A percentile compares a stretch with the other conserved stretches of the same genome.
These are phyloP conservation scores for Penicillium frequentans DNA, from an alignment of 2,329 filamentous ascomycete species.

Conservation along the genomic window DNA sequence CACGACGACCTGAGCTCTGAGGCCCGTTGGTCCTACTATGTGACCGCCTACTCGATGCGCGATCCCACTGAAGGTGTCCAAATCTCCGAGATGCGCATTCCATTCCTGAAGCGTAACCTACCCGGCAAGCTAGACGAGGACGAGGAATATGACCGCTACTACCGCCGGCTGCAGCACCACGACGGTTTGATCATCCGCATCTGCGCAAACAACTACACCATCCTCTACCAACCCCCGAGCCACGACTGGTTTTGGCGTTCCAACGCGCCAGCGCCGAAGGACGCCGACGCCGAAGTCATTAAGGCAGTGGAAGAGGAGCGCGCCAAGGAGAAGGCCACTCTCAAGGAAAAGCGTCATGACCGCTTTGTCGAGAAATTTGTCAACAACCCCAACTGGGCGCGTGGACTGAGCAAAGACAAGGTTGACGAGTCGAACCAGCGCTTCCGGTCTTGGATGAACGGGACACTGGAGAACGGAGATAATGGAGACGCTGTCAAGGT, in stretches of 20 bases:
- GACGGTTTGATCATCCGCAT: slow-evolving; percentile 72
- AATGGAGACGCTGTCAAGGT: slow-evolving; percentile 1
- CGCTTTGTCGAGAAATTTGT: slow-evolving; percentile 54
- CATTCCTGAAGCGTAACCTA: slow-evolving; percentile 70
- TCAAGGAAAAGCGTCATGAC: slow-evolving; percentile 46
- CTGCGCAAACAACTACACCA: slow-evolving; percentile 75
- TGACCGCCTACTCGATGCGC: slow-evolving; percentile 84
- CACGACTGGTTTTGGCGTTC: slow-evolving; percentile 68
- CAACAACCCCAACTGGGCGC: slow-evolving; percentile 54
- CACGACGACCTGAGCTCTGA: slow-evolving; percentile 65
- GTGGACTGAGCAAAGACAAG: slow-evolving; percentile 50
- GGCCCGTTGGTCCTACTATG: slow-evolving; percentile 87
- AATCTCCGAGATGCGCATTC: slow-evolving; percentile 64
- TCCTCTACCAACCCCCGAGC: slow-evolving; percentile 71
- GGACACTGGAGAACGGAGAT: slow-evolving; percentile 23
- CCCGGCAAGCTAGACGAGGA: slow-evolving; percentile 62
- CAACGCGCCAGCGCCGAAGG: slow-evolving; percentile 21
- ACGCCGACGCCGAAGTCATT: slow-evolving; percentile 17
- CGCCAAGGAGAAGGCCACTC: slow-evolving; percentile 34
- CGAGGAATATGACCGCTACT: slow-evolving; percentile 59
- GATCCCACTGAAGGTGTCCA: slow-evolving; percentile 82
- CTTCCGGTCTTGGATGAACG: slow-evolving; percentile 50
- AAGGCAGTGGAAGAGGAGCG: slow-evolving; percentile 34
- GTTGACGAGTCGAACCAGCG: slow-evolving; percentile 49
- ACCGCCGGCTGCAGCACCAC: slow-evolving; percentile 56